Conservation (phyloP, 1,284 basidiomycete genomes). For the Irpex lacteus region DNA sequence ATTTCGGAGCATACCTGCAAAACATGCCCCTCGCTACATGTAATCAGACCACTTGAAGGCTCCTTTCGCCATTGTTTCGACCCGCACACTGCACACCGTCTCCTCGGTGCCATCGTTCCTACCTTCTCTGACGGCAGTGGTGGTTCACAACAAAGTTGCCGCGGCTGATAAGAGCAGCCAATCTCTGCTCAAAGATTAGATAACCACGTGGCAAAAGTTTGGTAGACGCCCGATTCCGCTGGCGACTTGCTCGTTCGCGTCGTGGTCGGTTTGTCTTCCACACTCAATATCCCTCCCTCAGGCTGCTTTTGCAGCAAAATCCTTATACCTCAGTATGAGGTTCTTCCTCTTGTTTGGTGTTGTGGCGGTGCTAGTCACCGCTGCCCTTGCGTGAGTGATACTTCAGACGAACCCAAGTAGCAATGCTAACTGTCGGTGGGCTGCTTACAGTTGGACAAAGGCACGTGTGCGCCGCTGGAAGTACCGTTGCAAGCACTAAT, state of each 20-base stretch:
- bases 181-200: slow-evolving; percentile 14
- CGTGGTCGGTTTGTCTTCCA: background rate
- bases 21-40: slow-evolving; percentile 78
- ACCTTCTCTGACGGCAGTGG: background rate
- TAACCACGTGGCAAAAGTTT: slow-evolving; percentile 23
- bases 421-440: background rate
- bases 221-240: background rate
- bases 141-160: background rate
- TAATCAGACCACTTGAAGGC: slow-evolving; percentile 64
- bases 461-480: slow-evolving; percentile 31
- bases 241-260: background rate
- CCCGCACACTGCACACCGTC: slow-evolving; percentile 66
- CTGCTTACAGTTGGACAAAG: slow-evolving; percentile 60
- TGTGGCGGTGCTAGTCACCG: slow-evolving; percentile 29
- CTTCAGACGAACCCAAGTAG: background rate
- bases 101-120: slow-evolving; percentile 48
- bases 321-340: slow-evolving; percentile 24
- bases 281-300: background rate
- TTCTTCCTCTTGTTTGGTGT: slow-evolving; percentile 27
- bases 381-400: slow-evolving; percentile 32
- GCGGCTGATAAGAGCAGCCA: background rate
- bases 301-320: background rate
- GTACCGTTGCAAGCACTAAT: background rate
- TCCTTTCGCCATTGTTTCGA: slow-evolving; percentile 81
- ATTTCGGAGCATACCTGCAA: slow-evolving; percentile 50